Evolutionary conservation across 768 basidiomycete genomes (phyloP), one percentile per base, ranked within the genome.

Genomic region (Macrolepiota dolichaula): DNA sequence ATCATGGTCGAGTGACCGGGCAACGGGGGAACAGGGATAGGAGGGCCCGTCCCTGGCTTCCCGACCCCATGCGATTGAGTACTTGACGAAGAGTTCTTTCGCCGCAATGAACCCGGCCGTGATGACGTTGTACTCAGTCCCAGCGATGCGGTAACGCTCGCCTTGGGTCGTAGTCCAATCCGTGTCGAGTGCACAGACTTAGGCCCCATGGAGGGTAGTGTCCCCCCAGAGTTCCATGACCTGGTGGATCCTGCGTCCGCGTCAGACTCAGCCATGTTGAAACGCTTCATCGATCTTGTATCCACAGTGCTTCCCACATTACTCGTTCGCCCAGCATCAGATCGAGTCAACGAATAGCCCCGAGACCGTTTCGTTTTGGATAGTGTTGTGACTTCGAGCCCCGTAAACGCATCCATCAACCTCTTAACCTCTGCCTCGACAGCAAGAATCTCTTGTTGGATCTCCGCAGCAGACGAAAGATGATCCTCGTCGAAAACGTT

Each of bases 331-430:
- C 29, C 53, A 46, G 46, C 62, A 50, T 17, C 62, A 58, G 55
- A 51, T 50, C 59, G 62, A 66, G 66, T 62, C 65, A 65, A 66
- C 69, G 71, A 64, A 29, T 60, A 51, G 1, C 59, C 59, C 70
- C 59, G 59, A 19, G 59, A 53, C 62, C 79, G 74, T 51, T 80
- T 79, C 17, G 74, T 68, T 61, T 81, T 79, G 10, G 86, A 85
- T 51, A 91, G 73, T 22, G 86, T 83, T 36, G 81, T 87, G 60
- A 92, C 76, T 70, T 92, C 91, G 40, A 92, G 76, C 9, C 91
- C 89, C 65, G 84, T 89, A 71, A 92, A 92, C 2, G 90, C 89
- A 67, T 92, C 91, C 73, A 91, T 80, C 50, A 92, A 72, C 52
- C 87, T 78, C 63, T 81, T 79, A 5, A 82, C 85, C 69, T 93